A percentile compares a stretch with the other conserved stretches of the same genome.
Conservation (phyloP, 345 rosid species). For the Camelina sativa region DNA sequence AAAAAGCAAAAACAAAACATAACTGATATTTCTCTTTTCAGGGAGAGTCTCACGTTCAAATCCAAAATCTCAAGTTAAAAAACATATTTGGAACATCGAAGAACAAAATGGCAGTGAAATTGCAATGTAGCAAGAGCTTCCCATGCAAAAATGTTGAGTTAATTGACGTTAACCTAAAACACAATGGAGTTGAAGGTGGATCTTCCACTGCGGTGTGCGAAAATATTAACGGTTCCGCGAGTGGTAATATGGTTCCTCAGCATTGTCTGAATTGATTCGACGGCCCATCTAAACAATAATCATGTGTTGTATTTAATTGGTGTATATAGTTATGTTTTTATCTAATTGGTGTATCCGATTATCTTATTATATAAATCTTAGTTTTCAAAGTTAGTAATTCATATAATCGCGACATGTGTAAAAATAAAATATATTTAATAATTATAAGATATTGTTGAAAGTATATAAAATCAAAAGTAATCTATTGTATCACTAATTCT, state of each 20-base stretch:
- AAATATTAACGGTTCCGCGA: conserved; percentile 28
- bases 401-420: too few relatives aligned
- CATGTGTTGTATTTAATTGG: too few relatives aligned
- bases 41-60: conserved; percentile 49
- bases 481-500: too few relatives aligned
- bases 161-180: conserved; percentile 34
- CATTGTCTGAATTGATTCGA: conserved; percentile 9
- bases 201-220: conserved; percentile 39
- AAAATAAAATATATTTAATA: too few relatives aligned
- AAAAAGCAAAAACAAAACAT: not conserved
- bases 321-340: too few relatives aligned
- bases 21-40: conserved; percentile 8
- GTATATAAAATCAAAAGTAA: too few relatives aligned
- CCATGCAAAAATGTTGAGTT: conserved; percentile 44
- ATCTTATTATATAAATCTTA: too few relatives aligned
- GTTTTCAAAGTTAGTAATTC: too few relatives aligned
- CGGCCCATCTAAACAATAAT: not conserved
- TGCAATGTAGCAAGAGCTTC: conserved; percentile 42
- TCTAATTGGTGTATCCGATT: too few relatives aligned
- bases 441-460: too few relatives aligned
- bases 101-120: conserved; percentile 38
- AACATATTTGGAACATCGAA: conserved; percentile 47
- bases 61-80: conserved; percentile 35
- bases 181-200: not conserved
- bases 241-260: conserved; percentile 29